Evolutionary conservation across 2,329 filamentous ascomycete species (phyloP), one percentile per base, ranked within the genome.

Genomic region (Colletotrichum sp.): DNA sequence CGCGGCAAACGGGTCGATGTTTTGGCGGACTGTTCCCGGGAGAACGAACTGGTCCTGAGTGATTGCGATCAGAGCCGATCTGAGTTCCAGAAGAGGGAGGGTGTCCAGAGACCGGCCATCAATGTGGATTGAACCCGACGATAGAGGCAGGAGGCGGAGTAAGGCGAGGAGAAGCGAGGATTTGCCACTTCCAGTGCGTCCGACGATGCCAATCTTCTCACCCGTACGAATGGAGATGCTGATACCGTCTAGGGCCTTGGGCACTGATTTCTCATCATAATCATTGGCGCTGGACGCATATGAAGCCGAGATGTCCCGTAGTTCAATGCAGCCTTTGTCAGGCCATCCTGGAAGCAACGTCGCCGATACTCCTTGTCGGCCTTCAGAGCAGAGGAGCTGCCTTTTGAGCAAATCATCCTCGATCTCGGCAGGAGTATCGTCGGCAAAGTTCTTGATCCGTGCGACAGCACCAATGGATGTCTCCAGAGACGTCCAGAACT

Each of bases 1-100:
- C 10, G 30, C 21, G 28, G 26, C 64, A 26, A 76, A 60, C 6
- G 76, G 76, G 44, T 77, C 70, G 18, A 99, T 90, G 82, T 99
- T 99, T 83, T 90, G 60, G 3, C 76, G 74, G 15, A 77, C 74
- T 24, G 76, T 69, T 16, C 76, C 74, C 1, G 76, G 66, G 12
- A 77, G 65, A 8, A 77, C 66, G 34, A 77, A 66, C 36, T 77
- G 69, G 39, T 64, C 74, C 32, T 59, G 76, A 18, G 72, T 68
- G 64, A 64, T 79, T 69, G 49, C 78, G 39, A 67, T 78, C 39
- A 81, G 60, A 10, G 77, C 70, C 24, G 76, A 52, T 18, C 80
- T 76, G 13, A 81, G 64, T 16, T 60, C 67, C 15, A 79, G 75
- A 6, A 71, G 75, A 2, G 77, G 72, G 8, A 81, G 52, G 4